These are phyloP conservation scores for Starmerella vaccinii DNA, from an alignment of 805 yeast genomes.

Conservation along the genomic window DNA sequence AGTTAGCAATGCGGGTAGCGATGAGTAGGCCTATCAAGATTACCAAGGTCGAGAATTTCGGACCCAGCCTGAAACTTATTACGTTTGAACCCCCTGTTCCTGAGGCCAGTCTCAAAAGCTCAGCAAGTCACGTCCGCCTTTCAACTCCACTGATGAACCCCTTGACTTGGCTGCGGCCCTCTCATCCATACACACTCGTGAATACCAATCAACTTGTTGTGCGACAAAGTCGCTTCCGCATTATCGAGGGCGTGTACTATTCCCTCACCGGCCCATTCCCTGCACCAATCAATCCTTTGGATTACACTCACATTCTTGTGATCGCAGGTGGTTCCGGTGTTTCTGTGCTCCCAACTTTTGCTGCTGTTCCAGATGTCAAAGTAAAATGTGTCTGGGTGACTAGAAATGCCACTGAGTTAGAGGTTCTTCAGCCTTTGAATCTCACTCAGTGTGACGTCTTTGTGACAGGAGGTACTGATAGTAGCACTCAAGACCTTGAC, in stretches of 20 bases:
- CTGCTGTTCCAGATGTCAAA: not conserved
- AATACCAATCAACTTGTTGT: slow-evolving; percentile 34
- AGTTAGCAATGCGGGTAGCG: slow-evolving; percentile 43
- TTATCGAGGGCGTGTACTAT: slow-evolving; percentile 25
- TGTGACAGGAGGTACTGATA: not conserved
- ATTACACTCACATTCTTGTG: slow-evolving; percentile 15
- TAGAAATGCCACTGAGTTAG: slow-evolving; percentile 2
- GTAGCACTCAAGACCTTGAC: not conserved
- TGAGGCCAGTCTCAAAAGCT: slow-evolving; percentile 30
- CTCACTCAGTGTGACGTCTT: slow-evolving; percentile 20
- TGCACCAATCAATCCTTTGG: slow-evolving; percentile 24
- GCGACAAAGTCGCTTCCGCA: slow-evolving; percentile 33
- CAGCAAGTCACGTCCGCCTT: slow-evolving; percentile 40
- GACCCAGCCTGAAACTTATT: slow-evolving; percentile 38
- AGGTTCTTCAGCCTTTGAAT: slow-evolving; percentile 11
- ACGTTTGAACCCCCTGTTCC: slow-evolving; percentile 32
- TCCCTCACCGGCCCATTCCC: slow-evolving; percentile 35
- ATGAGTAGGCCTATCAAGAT: slow-evolving; percentile 19
- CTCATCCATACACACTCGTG: slow-evolving; percentile 42
- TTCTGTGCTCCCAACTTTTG: slow-evolving; percentile 19
- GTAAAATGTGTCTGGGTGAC: slow-evolving; percentile 18
- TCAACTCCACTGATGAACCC: slow-evolving; percentile 24
- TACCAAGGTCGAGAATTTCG: slow-evolving; percentile 31
- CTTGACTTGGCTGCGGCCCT: slow-evolving; percentile 34
- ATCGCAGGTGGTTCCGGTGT: slow-evolving; percentile 27